Evolutionary conservation across 2,329 filamentous ascomycete species (phyloP).

Genomic region (Phaeosphaeria sp.): DNA sequence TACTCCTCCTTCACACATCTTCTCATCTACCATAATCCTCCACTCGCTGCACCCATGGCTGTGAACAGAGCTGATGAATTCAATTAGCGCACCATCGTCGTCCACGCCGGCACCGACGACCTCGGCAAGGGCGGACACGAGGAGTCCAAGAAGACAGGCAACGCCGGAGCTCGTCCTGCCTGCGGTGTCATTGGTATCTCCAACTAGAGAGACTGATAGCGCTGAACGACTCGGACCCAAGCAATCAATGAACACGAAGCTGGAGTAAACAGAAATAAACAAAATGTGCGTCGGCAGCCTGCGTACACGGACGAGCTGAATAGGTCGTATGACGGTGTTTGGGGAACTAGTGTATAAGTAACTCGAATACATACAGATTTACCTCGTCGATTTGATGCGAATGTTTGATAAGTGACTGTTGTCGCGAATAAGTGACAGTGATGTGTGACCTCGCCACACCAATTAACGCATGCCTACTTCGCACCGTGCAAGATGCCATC

Average conservation of each 20-base stretch:
- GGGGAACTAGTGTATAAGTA: not conserved
- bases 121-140: slow-evolving; percentile 90
- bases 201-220: not conserved
- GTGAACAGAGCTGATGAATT: too few species aligned
- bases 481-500: not conserved
- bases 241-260: too few species aligned
- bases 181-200: slow-evolving; percentile 96
- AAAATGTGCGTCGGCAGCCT: slow-evolving; percentile 12
- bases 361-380: not conserved
- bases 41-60: too few species aligned
- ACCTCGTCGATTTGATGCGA: too few species aligned
- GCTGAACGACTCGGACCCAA: too few species aligned
- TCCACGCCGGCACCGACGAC: slow-evolving; percentile 95
- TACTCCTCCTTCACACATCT: not conserved
- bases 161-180: slow-evolving; percentile 90
- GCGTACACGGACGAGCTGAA: slow-evolving; percentile 1
- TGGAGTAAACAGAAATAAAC: slow-evolving; percentile 1
- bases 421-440: not conserved
- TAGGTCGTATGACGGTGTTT: not conserved
- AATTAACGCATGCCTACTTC: not conserved
- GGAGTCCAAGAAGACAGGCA: slow-evolving; percentile 98
- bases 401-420: not conserved
- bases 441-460: slow-evolving; percentile 3
- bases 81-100: slow-evolving; percentile 93
- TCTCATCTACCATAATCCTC: too few species aligned